These are phyloP conservation scores for Curvularia sp. DNA, from an alignment of 2,329 filamentous ascomycete species.

Conservation along the genomic window DNA sequence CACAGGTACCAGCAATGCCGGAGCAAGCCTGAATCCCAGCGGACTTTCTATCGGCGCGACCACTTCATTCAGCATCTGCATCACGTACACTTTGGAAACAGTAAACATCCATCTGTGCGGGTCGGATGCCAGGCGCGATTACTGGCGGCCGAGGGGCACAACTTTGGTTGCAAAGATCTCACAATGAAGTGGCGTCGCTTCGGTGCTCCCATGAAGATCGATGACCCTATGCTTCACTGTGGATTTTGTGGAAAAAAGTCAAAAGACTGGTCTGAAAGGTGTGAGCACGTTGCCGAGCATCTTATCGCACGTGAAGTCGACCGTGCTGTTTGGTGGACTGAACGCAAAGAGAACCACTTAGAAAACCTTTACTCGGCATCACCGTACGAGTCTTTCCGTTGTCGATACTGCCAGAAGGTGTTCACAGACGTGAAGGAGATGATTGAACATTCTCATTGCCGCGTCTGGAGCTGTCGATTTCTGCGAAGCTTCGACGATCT, in stretches of 20 bases:
- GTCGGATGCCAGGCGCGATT: constrained; percentile 45
- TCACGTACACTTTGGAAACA: constrained; percentile 45
- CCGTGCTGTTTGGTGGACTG: constrained; percentile 44
- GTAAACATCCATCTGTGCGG: constrained; percentile 43
- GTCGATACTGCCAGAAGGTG: constrained; percentile 44
- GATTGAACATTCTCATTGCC: constrained; percentile 45
- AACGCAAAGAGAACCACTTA: constrained; percentile 42
- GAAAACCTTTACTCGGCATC: constrained; percentile 41
- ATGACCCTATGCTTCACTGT: constrained; percentile 48
- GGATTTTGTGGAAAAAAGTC: constrained; percentile 45
- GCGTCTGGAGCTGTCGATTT: constrained; percentile 48
- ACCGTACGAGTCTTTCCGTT: constrained; percentile 42
- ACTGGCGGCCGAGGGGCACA: constrained; percentile 36
- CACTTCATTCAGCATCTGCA: constrained; percentile 48
- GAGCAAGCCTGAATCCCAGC: constrained; percentile 44
- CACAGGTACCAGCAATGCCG: constrained; percentile 48
- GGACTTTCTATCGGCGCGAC: constrained; percentile 48
- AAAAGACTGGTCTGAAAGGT: constrained; percentile 43
- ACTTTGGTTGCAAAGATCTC: constrained; percentile 48
- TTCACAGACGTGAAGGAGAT: constrained; percentile 41
- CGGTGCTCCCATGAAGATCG: constrained; percentile 44
- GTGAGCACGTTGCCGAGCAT: constrained; percentile 45
- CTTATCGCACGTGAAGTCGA: constrained; percentile 38
- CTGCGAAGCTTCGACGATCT: constrained; percentile 44
- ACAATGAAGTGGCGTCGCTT: constrained; percentile 46